Evolutionary conservation across 352 stramenopile species (phyloP).

Genomic region (Phytophthora ramorum): DNA sequence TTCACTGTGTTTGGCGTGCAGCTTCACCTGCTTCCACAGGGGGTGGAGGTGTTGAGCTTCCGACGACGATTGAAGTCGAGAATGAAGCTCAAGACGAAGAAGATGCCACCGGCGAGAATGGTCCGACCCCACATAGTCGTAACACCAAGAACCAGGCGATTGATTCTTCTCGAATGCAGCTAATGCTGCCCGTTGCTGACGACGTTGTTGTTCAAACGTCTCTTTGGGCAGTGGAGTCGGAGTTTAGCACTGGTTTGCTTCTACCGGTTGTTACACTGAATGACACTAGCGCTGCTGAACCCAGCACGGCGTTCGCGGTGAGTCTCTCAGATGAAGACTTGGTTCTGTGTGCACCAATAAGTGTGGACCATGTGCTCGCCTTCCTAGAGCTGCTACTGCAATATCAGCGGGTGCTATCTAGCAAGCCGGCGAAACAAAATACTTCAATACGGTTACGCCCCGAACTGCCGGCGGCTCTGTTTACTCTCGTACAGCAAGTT

Average conservation of each 20-base stretch:
- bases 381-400: slow-evolving; percentile 72
- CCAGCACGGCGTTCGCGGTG: slow-evolving; percentile 55
- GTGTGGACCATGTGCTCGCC: slow-evolving; percentile 62
- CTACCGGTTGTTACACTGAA: slow-evolving; percentile 77
- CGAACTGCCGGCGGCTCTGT: slow-evolving; percentile 70
- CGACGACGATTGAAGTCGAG: slow-evolving; percentile 40
- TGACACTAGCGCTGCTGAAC: slow-evolving; percentile 40
- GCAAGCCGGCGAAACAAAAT: slow-evolving; percentile 6
- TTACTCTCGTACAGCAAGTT: slow-evolving; percentile 78
- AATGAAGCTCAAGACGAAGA: slow-evolving; percentile 37
- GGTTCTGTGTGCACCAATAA: slow-evolving; percentile 72
- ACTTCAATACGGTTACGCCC: slow-evolving; percentile 43
- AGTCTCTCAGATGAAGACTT: slow-evolving; percentile 78
- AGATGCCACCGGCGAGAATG: slow-evolving; percentile 11
- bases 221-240: slow-evolving; percentile 68
- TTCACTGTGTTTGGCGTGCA: slow-evolving; percentile 70
- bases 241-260: slow-evolving; percentile 61
- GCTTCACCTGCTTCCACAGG: slow-evolving; percentile 35
- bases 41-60: slow-evolving; percentile 42
- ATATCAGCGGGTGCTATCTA: slow-evolving; percentile 41
- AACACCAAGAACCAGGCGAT: slow-evolving; percentile 50
- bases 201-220: slow-evolving; percentile 72
- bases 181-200: slow-evolving; percentile 39
- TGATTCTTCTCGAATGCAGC: slow-evolving; percentile 28
- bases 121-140: not conserved